Evolutionary conservation across 2,329 filamentous ascomycete genomes (phyloP).

Genomic region (Ophiostoma tasmaniense): DNA sequence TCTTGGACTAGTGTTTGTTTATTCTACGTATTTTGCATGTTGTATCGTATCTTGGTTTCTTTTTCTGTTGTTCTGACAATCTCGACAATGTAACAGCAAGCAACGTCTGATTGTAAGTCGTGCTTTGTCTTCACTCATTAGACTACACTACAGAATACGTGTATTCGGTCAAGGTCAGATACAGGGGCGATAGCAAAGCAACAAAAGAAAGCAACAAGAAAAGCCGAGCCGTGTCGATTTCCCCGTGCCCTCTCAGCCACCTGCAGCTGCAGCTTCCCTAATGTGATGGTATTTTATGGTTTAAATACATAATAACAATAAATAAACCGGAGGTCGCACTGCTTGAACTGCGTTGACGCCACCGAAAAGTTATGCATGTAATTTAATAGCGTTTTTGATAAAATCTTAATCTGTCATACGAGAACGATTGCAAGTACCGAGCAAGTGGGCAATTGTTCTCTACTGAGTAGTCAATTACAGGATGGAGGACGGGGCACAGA

Average conservation of each 20-base stretch:
- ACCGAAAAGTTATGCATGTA: background rate
- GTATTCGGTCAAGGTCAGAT: background rate
- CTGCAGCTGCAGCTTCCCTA: background rate
- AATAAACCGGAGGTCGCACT: background rate
- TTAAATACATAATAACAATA: background rate
- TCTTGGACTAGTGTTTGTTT: background rate
- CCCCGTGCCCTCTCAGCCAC: slow-evolving; percentile 1
- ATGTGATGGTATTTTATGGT: background rate
- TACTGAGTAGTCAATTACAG: too few relatives aligned
- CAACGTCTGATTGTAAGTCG: background rate
- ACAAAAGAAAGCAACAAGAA: background rate
- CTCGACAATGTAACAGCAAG: background rate
- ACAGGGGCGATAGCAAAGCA: background rate
- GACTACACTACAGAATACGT: background rate
- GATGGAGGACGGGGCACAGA: too few relatives aligned
- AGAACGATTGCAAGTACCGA: background rate
- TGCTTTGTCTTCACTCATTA: too few relatives aligned
- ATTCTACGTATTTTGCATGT: background rate
- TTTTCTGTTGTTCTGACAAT: too few relatives aligned
- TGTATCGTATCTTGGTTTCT: background rate
- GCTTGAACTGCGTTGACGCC: background rate
- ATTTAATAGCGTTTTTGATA: background rate
- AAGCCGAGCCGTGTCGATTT: slow-evolving; percentile 1
- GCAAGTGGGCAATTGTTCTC: background rate
- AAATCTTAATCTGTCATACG: background rate